Conservation (phyloP, 2,329 filamentous ascomycete genomes). For the Pleomassaria siparia region DNA sequence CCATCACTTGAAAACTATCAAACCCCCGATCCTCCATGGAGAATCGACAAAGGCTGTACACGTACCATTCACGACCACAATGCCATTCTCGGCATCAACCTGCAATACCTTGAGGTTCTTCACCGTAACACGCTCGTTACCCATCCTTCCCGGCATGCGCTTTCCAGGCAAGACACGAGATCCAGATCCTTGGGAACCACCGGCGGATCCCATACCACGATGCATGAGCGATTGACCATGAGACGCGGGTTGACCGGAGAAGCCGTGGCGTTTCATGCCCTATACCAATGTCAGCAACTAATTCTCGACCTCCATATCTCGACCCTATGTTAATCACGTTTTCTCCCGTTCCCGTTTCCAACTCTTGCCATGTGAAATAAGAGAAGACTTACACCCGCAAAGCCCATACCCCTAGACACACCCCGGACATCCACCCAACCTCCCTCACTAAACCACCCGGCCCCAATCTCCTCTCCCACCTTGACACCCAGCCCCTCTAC, state of each 20-base stretch:
- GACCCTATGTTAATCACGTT: not conserved
- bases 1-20: not conserved
- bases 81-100: slow-evolving; percentile 82
- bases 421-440: slow-evolving; percentile 87
- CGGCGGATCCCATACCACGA: slow-evolving; percentile 85
- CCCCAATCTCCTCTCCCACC: slow-evolving; percentile 73
- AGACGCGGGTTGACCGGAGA: slow-evolving; percentile 81
- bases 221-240: slow-evolving; percentile 97
- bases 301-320: not conserved
- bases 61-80: slow-evolving; percentile 82
- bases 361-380: not conserved
- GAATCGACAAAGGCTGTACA: not conserved
- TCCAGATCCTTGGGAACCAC: slow-evolving; percentile 87
- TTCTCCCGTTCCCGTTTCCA: not conserved
- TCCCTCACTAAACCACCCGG: slow-evolving; percentile 89
- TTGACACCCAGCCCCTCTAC: slow-evolving; percentile 70
- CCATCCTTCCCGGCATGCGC: slow-evolving; percentile 98
- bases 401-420: slow-evolving; percentile 84
- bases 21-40: not conserved
- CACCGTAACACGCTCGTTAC: slow-evolving; percentile 80
- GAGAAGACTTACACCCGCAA: slow-evolving; percentile 66
- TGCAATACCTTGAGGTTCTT: slow-evolving; percentile 90
- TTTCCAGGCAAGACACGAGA: slow-evolving; percentile 93
- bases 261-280: slow-evolving; percentile 96
- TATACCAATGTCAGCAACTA: slow-evolving; percentile 13